phyloP scores from a whole-genome alignment of 768 basidiomycete species.

The Boletus reticuloceps region DNA sequence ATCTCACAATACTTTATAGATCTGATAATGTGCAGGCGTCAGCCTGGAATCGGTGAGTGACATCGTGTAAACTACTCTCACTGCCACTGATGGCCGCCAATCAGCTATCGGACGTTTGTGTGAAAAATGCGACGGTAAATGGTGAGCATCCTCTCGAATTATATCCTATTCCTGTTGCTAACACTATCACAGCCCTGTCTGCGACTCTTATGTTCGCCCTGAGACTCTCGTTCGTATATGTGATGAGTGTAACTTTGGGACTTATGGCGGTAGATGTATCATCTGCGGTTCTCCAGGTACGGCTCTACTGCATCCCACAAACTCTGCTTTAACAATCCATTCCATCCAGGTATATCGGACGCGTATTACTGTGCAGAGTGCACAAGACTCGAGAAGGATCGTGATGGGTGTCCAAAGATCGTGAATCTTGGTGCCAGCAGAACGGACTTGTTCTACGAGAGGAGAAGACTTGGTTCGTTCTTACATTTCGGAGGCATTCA shows the following conservation, averaged over 20 bases:
- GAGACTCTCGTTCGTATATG: conserved; percentile 98
- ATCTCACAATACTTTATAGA: conserved; percentile 46
- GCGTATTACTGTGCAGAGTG: conserved; percentile 99
- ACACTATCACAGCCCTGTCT: conserved; percentile 73
- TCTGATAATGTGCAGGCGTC: conserved; percentile 97
- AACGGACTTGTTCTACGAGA: conserved; percentile 90
- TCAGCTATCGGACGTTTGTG: conserved; percentile 95
- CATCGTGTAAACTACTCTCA: background rate
- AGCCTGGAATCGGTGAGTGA: conserved; percentile 89
- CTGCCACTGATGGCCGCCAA: conserved; percentile 7
- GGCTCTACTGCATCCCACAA: conserved; percentile 12
- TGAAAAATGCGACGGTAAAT: conserved; percentile 99
- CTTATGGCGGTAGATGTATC: conserved; percentile 96
- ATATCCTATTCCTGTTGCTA: background rate
- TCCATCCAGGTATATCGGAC: conserved; percentile 83
- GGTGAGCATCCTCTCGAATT: conserved; percentile 50
- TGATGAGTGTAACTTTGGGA: conserved; percentile 99
- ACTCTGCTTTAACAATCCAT: background rate
- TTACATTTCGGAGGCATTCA: background rate
- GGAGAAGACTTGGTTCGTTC: conserved; percentile 71
- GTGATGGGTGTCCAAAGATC: conserved; percentile 98
- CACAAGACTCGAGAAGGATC: conserved; percentile 93
- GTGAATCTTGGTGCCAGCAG: conserved; percentile 94
- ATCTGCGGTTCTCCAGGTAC: conserved; percentile 94
- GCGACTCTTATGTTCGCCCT: conserved; percentile 98